Percentiles rank a stretch among this genome's conserved stretches.
These are phyloP conservation scores for Thermochaetoides thermophila DNA, from an alignment of 495 filamentous ascomycete genomes.

Conservation along the genomic window DNA sequence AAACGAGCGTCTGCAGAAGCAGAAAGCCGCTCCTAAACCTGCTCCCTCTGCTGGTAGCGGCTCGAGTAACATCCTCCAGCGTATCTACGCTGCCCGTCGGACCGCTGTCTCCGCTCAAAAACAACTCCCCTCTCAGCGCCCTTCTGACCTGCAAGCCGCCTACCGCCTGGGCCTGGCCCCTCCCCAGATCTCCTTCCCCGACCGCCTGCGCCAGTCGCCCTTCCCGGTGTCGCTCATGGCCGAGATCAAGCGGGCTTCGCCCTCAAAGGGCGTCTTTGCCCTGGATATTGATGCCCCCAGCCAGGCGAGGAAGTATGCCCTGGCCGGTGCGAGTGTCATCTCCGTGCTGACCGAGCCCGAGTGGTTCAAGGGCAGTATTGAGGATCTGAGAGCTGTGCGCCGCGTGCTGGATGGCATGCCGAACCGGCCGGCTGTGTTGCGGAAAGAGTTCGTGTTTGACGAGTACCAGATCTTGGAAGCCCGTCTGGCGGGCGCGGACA, in stretches of 20 bases:
- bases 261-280: constrained; percentile 90
- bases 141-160: constrained; percentile 68
- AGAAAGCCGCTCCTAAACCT: constrained; percentile 2
- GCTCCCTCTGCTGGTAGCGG: constrained; percentile 6
- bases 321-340: constrained; percentile 89
- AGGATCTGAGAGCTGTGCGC: constrained; percentile 79
- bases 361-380: constrained; percentile 97
- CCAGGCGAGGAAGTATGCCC: constrained; percentile 83
- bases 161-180: constrained; percentile 75
- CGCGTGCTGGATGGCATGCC: constrained; percentile 79
- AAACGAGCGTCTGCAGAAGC: constrained; percentile 42
- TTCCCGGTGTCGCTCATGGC: constrained; percentile 81
- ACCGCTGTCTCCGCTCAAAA: constrained; percentile 72
- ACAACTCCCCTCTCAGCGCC: constrained; percentile 69
- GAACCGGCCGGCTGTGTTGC: constrained; percentile 77
- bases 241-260: constrained; percentile 92
- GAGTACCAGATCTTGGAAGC: constrained; percentile 98
- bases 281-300: constrained; percentile 72
- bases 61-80: constrained; percentile 65
- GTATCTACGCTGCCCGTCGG: constrained; percentile 77
- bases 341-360: constrained; percentile 95
- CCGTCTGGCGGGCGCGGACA: constrained; percentile 84
- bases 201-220: constrained; percentile 62
- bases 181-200: constrained; percentile 69
- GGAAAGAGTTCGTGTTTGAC: constrained; percentile 97